phyloP scores from a whole-genome alignment of 1,139 yeast species.

The Blastobotrys capitulatus region DNA sequence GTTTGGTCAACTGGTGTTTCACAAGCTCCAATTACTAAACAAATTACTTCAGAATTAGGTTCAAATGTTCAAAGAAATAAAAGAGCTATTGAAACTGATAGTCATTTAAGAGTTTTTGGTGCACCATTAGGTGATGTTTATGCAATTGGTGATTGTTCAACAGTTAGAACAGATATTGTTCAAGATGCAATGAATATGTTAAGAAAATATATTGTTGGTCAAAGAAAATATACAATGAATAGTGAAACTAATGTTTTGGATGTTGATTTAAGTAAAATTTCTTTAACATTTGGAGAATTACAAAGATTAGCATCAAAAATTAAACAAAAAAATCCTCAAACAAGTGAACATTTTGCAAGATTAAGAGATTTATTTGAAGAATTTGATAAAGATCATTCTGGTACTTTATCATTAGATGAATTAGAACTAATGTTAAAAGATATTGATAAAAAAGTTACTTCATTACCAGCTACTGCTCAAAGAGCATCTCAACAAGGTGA shows the following conservation, averaged over 20 bases:
- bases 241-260: slow-evolving; percentile 24
- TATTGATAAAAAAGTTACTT: slow-evolving; percentile 55
- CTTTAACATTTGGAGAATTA: slow-evolving; percentile 44
- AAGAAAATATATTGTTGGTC: slow-evolving; percentile 24
- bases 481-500: slow-evolving; percentile 62
- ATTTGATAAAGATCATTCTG: slow-evolving; percentile 43
- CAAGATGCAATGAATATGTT: slow-evolving; percentile 43
- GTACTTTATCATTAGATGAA: slow-evolving; percentile 46
- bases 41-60: slow-evolving; percentile 41
- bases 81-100: slow-evolving; percentile 61
- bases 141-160: slow-evolving; percentile 64
- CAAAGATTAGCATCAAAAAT: slow-evolving; percentile 40
- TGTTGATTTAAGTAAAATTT: slow-evolving; percentile 39
- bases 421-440: slow-evolving; percentile 44
- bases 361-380: slow-evolving; percentile 46
- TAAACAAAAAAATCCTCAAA: slow-evolving; percentile 49
- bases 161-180: slow-evolving; percentile 53
- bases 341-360: slow-evolving; percentile 49
- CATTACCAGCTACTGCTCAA: slow-evolving; percentile 65
- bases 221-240: slow-evolving; percentile 20
- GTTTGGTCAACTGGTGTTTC: slow-evolving; percentile 68
- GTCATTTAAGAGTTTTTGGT: slow-evolving; percentile 58
- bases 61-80: slow-evolving; percentile 44
- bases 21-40: slow-evolving; percentile 50
- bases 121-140: slow-evolving; percentile 58